Base-by-base conservation (phyloP, 2,329 filamentous ascomycete genomes). In the Chaetomium strumarium region DNA sequence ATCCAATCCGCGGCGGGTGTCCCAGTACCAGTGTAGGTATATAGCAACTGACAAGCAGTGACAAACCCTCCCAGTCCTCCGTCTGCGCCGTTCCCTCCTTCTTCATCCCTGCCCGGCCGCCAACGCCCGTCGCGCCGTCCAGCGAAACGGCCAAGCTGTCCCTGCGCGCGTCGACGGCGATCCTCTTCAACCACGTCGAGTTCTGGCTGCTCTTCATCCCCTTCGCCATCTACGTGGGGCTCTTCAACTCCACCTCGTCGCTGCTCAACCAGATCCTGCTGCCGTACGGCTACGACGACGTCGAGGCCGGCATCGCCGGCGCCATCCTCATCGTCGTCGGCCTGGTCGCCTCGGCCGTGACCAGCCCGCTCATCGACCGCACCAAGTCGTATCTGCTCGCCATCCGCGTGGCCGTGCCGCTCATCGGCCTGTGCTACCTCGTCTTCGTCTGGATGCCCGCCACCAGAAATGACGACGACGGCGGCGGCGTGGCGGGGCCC, bases 201-300 rank as follows among this genome's bases (percentile, higher is more conserved):
- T 86, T 95, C 69, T 95, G 84, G 78, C 78, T 96, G 57, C 71
- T 96, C 59, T 74, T 91, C 56, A 63, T 91, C 55, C 85, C 91
- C n/a, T 97, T 92, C 71, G 73, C 80, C 58, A 70, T 91, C 62
- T 96, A 90, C 68, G 88, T 96, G 56, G 90, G 87, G 62, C 85
- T 93, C 73, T 99, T 99, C 83, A 97, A 97, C 76, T 86, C 86
- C 60, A 75, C 91, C 60, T 95, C 90, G 46, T 87, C 87, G 1
- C 80, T 97, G 1, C 77, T 97, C 10, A 95, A 92, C 72, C 92
- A 96, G 66, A 88, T 97, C 66, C 80, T 97, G 58, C 75, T 81
- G 37, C 93, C 93, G 0, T 92, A 96, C 71, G 87, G 83, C 63
- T 95, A 90, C 77, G 79, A 74, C 54, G 86, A 95, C 67, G 85